Base-by-base conservation (phyloP, 192 early-diverging fungal genomes). In the Rhizophagus clarus region DNA sequence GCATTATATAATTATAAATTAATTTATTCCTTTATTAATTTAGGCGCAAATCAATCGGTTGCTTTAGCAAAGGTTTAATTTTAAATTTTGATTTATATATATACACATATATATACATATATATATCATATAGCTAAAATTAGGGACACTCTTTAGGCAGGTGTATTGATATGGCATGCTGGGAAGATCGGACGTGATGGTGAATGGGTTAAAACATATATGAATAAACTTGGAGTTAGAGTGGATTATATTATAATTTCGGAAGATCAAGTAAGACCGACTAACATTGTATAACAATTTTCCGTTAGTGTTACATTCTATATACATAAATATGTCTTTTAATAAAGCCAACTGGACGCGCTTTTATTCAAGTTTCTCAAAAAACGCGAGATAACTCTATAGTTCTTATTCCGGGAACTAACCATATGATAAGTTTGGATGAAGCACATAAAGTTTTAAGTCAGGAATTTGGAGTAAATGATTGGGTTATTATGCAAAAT, bases 11-110 rank as follows among this genome's bases (percentile, higher is more conserved):
- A 26, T 15, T 32, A 63, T 64, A 60, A 17, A 11, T 68, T 56
- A 64, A 45, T 80, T 15, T 11, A 31, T 42, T 32, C 20, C 26
- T 17, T 3, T 7, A 2, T 40, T 31, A 47, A 74, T 70, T 70
- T 24, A 90, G 94, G 97, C 9, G 94, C 96, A 11, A 98, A 98
- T 73, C 96, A 97, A 77, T 91, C 94, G 20, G 94, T 94, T 8
- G 96, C 97, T 15, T 83, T 95, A 12, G 94, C 93, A 49, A 89
- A 89, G 84, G 93, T 88, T 7, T n/a, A 31, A 40, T 31, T 61
- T 29, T 28, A 22, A 69, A 20, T 42, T 37, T 42, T 34, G 4
- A 40, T 15, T 79, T 32, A 81, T 34, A n/a, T n/a, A n/a, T n/a
- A n/a, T n/a, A n/a, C n/a, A n/a, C n/a, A n/a, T n/a, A n/a, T n/a